Evolutionary conservation across 805 yeast genomes (phyloP).

Genomic region (Brettanomyces nanus): DNA sequence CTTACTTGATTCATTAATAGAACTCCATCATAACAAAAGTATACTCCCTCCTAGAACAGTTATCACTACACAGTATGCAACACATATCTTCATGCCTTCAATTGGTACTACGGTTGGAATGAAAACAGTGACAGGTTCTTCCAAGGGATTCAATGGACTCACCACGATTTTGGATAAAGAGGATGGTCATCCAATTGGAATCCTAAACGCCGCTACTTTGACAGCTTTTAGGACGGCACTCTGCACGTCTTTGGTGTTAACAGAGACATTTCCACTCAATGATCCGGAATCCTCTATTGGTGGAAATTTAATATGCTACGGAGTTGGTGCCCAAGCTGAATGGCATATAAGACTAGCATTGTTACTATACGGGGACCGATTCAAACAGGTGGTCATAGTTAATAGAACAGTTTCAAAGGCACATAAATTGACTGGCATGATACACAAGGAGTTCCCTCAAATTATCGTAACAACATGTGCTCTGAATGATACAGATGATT

Average conservation of each 20-base stretch:
- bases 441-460: conserved; percentile 23
- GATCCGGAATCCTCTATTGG: conserved; percentile 10
- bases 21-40: conserved; percentile 35
- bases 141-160: conserved; percentile 51
- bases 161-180: conserved; percentile 41
- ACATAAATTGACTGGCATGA: conserved; percentile 19
- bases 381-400: conserved; percentile 35
- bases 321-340: conserved; percentile 56
- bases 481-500: conserved; percentile 10
- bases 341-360: conserved; percentile 51
- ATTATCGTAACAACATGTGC: conserved; percentile 17
- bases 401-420: conserved; percentile 39
- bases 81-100: conserved; percentile 63
- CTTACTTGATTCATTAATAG: conserved; percentile 30
- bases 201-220: conserved; percentile 47
- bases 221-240: conserved; percentile 66
- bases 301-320: conserved; percentile 35
- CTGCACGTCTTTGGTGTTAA: conserved; percentile 41
- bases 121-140: conserved; percentile 52
- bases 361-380: conserved; percentile 28
- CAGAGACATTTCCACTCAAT: conserved; percentile 25
- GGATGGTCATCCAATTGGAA: conserved; percentile 44
- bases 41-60: conserved; percentile 51
- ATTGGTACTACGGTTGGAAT: conserved; percentile 48
- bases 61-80: conserved; percentile 30